Conservation (phyloP, 805 yeast species). For the Cyberlindnera nakhonratchasimensis region DNA sequence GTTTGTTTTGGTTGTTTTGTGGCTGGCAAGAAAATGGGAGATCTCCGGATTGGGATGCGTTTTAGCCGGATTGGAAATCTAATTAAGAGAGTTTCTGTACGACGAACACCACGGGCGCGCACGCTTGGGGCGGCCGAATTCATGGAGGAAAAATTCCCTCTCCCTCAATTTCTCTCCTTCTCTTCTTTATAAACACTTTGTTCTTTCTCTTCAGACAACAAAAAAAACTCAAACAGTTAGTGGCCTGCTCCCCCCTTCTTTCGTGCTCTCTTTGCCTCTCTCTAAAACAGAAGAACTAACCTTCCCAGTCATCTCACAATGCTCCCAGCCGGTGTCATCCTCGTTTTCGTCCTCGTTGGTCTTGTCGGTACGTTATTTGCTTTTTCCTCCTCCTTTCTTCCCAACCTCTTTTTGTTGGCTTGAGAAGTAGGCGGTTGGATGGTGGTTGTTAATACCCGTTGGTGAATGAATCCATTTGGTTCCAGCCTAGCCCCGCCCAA, state of each 20-base stretch:
- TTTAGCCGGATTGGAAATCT: constrained; percentile 1
- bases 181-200: neutral
- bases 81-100: neutral
- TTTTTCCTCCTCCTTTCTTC: neutral
- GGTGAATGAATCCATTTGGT: no score
- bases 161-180: neutral
- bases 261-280: neutral
- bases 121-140: neutral
- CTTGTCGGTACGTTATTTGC: constrained; percentile 25
- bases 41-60: constrained; percentile 3
- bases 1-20: constrained; percentile 1
- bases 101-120: neutral
- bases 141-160: neutral
- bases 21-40: neutral
- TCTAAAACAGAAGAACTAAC: constrained; percentile 1
- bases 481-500: neutral
- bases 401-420: neutral
- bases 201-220: neutral
- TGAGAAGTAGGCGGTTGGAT: no score
- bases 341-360: constrained; percentile 29
- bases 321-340: constrained; percentile 34
- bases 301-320: constrained; percentile 16
- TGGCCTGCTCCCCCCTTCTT: neutral
- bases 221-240: neutral
- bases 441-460: no score